phyloP scores from a whole-genome alignment of 1,139 yeast species.

The Debaryomyces udenii region DNA sequence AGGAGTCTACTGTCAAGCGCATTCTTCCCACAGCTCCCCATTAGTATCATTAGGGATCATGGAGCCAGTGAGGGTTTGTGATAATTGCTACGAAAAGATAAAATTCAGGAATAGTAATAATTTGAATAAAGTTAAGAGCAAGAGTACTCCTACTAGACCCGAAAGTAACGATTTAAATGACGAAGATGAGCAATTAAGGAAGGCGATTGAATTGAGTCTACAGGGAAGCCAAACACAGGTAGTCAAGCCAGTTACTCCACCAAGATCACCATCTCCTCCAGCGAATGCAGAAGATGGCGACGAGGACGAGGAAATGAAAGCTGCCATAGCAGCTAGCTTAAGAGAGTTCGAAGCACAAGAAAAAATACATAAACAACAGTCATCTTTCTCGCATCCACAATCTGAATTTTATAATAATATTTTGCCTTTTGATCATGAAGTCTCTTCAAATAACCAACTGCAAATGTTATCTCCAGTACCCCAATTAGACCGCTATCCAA shows the following conservation, averaged over 20 bases:
- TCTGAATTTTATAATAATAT: conserved; percentile 38
- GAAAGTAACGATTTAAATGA: conserved; percentile 36
- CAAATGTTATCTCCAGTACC: conserved; percentile 13
- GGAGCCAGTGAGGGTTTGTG: conserved; percentile 93
- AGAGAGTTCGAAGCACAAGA: conserved; percentile 63
- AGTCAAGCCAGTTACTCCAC: conserved; percentile 5
- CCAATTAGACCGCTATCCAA: background rate
- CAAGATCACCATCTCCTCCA: conserved; percentile 12
- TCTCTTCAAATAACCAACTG: conserved; percentile 10
- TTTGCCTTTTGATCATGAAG: conserved; percentile 15
- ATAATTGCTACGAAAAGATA: conserved; percentile 73
- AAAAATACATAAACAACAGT: conserved; percentile 14
- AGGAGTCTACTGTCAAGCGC: conserved; percentile 86
- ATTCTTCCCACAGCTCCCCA: conserved; percentile 70
- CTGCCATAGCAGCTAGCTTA: conserved; percentile 94
- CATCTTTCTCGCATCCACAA: conserved; percentile 20
- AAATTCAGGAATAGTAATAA: conserved; percentile 31
- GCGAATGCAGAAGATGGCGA: conserved; percentile 47
- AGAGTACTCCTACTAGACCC: background rate
- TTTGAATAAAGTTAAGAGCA: conserved; percentile 13
- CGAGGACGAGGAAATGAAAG: conserved; percentile 87
- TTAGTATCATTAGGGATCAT: conserved; percentile 84
- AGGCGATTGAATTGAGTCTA: conserved; percentile 79
- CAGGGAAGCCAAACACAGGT: conserved; percentile 48
- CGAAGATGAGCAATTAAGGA: conserved; percentile 76